Evolutionary conservation across 164 flowering plant genomes (phyloP).

Genomic region (Chloranthus sessilifolius): DNA sequence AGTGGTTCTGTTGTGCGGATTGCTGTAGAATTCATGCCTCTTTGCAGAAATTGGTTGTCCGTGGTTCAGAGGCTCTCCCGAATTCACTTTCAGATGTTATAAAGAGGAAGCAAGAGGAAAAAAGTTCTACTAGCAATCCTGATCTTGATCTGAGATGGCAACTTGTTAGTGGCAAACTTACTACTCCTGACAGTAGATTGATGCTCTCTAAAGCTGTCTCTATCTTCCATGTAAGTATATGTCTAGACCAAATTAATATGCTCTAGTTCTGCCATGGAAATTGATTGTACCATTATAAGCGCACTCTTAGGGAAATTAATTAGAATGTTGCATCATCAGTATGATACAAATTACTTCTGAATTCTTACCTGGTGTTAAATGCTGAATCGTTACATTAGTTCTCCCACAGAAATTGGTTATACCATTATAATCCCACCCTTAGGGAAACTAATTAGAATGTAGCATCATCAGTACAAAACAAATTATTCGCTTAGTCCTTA

Average conservation of each 20-base stretch:
- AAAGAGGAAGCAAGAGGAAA: slow-evolving; percentile 37
- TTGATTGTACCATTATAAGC: no score
- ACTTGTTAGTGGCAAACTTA: slow-evolving; percentile 45
- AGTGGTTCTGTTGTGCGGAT: slow-evolving; percentile 70
- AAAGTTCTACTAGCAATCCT: slow-evolving; percentile 4
- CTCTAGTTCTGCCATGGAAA: no score
- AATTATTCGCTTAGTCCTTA: no score
- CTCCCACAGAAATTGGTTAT: no score
- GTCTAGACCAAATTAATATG: neutral
- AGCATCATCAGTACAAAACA: no score
- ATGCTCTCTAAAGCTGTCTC: slow-evolving; percentile 58
- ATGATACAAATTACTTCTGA: no score
- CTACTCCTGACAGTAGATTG: slow-evolving; percentile 31
- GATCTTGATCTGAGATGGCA: slow-evolving; percentile 62
- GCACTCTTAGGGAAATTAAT: no score
- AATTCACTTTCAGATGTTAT: slow-evolving; percentile 30
- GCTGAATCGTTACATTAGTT: no score
- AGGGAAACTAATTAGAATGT: no score
- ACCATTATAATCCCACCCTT: no score
- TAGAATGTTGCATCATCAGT: no score
- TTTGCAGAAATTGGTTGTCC: slow-evolving; percentile 37
- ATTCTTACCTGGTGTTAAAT: no score
- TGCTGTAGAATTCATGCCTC: slow-evolving; percentile 48
- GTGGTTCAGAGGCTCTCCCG: slow-evolving; percentile 48
- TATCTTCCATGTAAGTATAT: slow-evolving; percentile 64